Evolutionary conservation across 202 grass and related monocot genomes (phyloP).

Genomic region (Saccharum hybrid): DNA sequence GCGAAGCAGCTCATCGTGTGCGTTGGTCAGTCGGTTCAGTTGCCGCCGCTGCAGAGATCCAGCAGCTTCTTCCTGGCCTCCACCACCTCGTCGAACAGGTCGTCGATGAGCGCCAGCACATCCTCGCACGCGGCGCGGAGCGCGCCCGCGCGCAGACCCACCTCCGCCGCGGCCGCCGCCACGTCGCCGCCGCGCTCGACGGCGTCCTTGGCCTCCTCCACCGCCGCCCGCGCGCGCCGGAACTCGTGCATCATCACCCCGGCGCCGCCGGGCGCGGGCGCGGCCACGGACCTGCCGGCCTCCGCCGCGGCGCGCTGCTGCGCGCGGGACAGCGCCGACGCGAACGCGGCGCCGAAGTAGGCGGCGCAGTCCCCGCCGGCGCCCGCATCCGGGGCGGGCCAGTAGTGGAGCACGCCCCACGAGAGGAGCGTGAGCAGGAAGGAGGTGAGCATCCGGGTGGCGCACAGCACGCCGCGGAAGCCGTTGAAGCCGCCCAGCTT

Average conservation of each 20-base stretch:
- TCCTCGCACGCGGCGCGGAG: conserved; percentile 78
- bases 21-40: conserved; percentile 10
- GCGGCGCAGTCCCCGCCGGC: conserved; percentile 20
- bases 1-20: not conserved
- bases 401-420: conserved; percentile 79
- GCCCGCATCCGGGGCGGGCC: not conserved
- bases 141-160: conserved; percentile 57
- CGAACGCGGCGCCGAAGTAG: conserved; percentile 68
- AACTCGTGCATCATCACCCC: conserved; percentile 87
- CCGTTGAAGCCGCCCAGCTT: conserved; percentile 83
- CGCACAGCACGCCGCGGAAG: conserved; percentile 79
- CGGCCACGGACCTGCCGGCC: conserved; percentile 37
- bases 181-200: conserved; percentile 58
- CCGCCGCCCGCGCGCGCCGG: conserved; percentile 52
- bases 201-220: conserved; percentile 64
- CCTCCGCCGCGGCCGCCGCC: conserved; percentile 53
- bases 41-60: conserved; percentile 73
- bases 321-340: conserved; percentile 64
- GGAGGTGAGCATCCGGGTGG: conserved; percentile 66
- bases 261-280: not conserved
- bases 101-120: conserved; percentile 73
- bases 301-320: conserved; percentile 60
- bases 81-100: conserved; percentile 93
- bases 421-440: conserved; percentile 74
- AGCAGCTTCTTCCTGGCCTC: conserved; percentile 88